phyloP scores from a whole-genome alignment of 2,329 filamentous ascomycete genomes.

The Penicillium sp. region DNA sequence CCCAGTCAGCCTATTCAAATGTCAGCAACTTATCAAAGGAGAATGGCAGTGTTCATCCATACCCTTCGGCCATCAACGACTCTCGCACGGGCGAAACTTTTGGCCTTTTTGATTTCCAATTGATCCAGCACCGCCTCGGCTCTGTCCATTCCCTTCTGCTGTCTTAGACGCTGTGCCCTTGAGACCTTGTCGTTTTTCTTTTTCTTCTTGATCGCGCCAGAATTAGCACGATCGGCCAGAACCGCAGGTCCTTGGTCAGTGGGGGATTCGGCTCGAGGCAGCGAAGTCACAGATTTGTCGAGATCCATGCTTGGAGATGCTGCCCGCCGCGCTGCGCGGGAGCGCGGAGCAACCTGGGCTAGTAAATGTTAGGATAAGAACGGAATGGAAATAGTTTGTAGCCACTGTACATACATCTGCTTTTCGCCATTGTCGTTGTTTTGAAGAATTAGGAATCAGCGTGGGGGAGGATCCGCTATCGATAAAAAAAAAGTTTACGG shows the following conservation, averaged over 20 bases:
- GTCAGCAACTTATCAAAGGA: conserved; percentile 16
- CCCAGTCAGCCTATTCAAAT: conserved; percentile 40
- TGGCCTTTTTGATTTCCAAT: conserved; percentile 57
- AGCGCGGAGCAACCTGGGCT: conserved; percentile 55
- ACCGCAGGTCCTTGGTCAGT: conserved; percentile 46
- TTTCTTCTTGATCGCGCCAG: conserved; percentile 58
- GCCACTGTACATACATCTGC: conserved; percentile 30
- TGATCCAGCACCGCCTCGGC: conserved; percentile 58
- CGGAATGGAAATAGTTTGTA: background rate
- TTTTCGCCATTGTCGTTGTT: conserved; percentile 42
- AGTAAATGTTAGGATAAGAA: conserved; percentile 10
- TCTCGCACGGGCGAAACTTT: conserved; percentile 53
- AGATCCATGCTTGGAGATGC: conserved; percentile 56
- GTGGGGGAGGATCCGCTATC: conserved; percentile 36
- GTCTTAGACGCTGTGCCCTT: conserved; percentile 56
- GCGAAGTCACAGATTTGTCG: conserved; percentile 52
- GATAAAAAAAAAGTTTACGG: conserved; percentile 41
- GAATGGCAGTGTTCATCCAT: conserved; percentile 16
- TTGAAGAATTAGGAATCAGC: conserved; percentile 21
- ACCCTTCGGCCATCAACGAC: conserved; percentile 51
- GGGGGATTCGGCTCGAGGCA: conserved; percentile 44
- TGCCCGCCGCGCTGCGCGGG: conserved; percentile 61
- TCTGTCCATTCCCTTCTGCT: conserved; percentile 57
- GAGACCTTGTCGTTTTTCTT: conserved; percentile 51
- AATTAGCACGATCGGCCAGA: conserved; percentile 51